These are phyloP conservation scores for Phytophthora cryptogea DNA, from an alignment of 352 stramenopile genomes.

Conservation along the genomic window DNA sequence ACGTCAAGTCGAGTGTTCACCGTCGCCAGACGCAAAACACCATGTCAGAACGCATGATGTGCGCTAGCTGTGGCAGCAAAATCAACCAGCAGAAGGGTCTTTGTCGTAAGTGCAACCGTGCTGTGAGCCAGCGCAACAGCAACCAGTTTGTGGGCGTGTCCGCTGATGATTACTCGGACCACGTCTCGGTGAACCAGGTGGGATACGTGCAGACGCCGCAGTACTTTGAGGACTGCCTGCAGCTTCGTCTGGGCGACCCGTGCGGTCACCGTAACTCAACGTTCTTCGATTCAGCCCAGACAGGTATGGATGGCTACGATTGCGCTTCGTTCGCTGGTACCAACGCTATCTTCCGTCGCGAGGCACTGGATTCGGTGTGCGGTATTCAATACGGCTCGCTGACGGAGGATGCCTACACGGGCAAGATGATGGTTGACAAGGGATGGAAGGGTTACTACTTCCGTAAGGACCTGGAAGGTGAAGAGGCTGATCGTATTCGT, in stretches of 20 bases:
- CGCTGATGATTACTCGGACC: conserved; percentile 69
- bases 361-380: conserved; percentile 71
- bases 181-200: conserved; percentile 73
- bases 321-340: conserved; percentile 76
- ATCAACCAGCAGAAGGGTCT: conserved; percentile 71
- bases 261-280: conserved; percentile 74
- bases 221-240: conserved; percentile 75
- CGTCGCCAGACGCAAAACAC: conserved; percentile 75
- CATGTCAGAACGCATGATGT: conserved; percentile 65
- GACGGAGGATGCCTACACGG: conserved; percentile 78
- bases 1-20: conserved; percentile 68
- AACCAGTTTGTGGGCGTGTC: conserved; percentile 58
- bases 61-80: conserved; percentile 60
- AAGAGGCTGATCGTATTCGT: conserved; percentile 70
- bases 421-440: conserved; percentile 85
- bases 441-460: conserved; percentile 81
- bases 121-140: conserved; percentile 37
- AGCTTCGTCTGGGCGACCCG: conserved; percentile 64
- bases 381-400: conserved; percentile 78
- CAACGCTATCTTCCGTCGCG: conserved; percentile 77
- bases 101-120: conserved; percentile 66
- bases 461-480: conserved; percentile 75
- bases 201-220: conserved; percentile 77
- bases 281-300: conserved; percentile 75
- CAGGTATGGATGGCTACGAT: conserved; percentile 77